Conservation (phyloP, 495 filamentous ascomycete genomes). For the Aspergillus avenaceus region DNA sequence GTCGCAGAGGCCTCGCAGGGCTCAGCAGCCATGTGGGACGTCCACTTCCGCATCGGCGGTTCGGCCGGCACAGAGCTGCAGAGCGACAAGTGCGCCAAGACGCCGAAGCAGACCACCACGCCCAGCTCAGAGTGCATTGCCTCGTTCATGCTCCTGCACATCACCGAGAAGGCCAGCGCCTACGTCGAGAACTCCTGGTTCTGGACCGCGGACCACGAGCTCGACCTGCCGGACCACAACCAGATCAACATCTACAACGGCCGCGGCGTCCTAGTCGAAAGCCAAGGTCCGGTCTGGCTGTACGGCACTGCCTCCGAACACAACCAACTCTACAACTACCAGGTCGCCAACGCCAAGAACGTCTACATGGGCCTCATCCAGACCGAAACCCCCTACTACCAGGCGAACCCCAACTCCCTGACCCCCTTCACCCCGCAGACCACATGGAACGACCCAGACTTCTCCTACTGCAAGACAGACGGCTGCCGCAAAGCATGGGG, state of each 20-base stretch:
- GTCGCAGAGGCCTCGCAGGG: conserved; percentile 62
- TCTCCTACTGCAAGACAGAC: conserved; percentile 54
- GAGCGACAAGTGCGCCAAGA: conserved; percentile 62
- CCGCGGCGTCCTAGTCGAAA: conserved; percentile 78
- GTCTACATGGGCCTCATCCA: conserved; percentile 85
- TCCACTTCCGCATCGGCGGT: conserved; percentile 82
- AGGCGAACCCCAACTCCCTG: conserved; percentile 75
- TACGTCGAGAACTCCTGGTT: conserved; percentile 94
- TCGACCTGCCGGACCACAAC: conserved; percentile 69
- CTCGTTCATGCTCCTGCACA: conserved; percentile 78
- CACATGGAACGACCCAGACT: conserved; percentile 72
- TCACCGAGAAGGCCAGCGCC: conserved; percentile 63
- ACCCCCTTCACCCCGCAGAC: conserved; percentile 60
- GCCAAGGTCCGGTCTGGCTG: conserved; percentile 50
- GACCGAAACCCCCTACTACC: conserved; percentile 90
- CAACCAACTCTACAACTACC: conserved; percentile 85
- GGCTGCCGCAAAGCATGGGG: conserved; percentile 82
- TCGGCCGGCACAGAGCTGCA: conserved; percentile 77
- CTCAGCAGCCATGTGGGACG: conserved; percentile 82
- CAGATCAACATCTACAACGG: conserved; percentile 93
- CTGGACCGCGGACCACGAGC: conserved; percentile 92
- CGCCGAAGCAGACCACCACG: conserved; percentile 54
- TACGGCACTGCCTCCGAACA: conserved; percentile 86
- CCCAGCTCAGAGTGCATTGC: conserved; percentile 59
- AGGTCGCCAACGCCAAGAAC: conserved; percentile 73